Base-by-base conservation (phyloP, 768 basidiomycete genomes). In the Mycena sanguinolenta region DNA sequence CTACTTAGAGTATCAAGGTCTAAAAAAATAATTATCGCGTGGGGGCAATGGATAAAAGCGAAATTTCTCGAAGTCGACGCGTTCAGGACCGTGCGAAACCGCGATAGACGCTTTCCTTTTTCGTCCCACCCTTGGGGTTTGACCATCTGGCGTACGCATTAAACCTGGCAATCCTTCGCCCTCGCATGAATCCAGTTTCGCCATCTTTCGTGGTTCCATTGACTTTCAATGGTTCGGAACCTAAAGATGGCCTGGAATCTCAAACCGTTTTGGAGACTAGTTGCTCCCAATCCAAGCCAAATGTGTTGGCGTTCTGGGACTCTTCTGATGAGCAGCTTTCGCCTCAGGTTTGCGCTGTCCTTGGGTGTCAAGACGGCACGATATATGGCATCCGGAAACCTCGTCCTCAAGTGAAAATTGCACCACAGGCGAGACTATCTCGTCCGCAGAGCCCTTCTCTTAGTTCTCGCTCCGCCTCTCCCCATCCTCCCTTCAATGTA, bases 401-500 rank as follows among this genome's bases (percentile, higher is more conserved):
- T 16, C 67, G 58, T 50, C 69, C 63, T 49, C 72, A 28, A 38
- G 73, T 69, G 54, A 76, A 73, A n/a, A 60, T 54, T 36, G 49
- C 59, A n/a, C 74, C 55, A 57, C 75, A 67, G 21, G 46, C 54
- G 44, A 71, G 69, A 57, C 71, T 75, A 52, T 59, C 74, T 61
- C 76, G 50, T 64, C 69, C 60, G 30, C 53, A 38, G 21, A 65
- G 72, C 61, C 42, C 76, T 52, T 62, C 77, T 30, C 69, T 69
- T 49, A 61, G 69, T 50, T 76, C 82, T 58, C 75, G 74, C 13
- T 79, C 86, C 27, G 74, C 77, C 9, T 83, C 85, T 3, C 83
- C 84, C 9, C 81, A 86, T 1, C 70, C 85, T 12, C 87, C 88
- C 5, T 90, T 92, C 76, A 82, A 82, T 42, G 79, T 90, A 14